phyloP scores from a whole-genome alignment of 1,284 basidiomycete species.

The Fistulina hepatica region DNA sequence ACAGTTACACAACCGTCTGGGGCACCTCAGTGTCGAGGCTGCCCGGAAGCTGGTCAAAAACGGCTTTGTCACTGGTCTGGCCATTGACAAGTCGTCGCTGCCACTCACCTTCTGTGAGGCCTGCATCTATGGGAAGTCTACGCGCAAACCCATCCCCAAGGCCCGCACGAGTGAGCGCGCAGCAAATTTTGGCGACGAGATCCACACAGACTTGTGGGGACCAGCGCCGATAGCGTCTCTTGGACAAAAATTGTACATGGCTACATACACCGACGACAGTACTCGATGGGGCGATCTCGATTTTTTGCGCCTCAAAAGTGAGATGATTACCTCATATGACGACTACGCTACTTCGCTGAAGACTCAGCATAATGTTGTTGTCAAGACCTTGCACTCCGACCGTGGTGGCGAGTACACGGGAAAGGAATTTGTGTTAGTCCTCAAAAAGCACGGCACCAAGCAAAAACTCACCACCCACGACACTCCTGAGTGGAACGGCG shows the following conservation, averaged over 20 bases:
- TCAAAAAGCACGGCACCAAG: slow-evolving; percentile 19
- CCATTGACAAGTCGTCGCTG: slow-evolving; percentile 1
- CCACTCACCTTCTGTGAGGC: slow-evolving; percentile 18
- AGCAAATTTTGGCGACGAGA: slow-evolving; percentile 1
- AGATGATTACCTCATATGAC: not conserved
- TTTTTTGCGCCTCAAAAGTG: not conserved
- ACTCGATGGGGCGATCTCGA: slow-evolving; percentile 1
- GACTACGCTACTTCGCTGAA: not conserved
- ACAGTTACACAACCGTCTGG: slow-evolving; percentile 4
- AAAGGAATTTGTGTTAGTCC: slow-evolving; percentile 17
- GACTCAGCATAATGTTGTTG: not conserved
- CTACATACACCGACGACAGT: slow-evolving; percentile 2
- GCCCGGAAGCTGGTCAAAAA: slow-evolving; percentile 7
- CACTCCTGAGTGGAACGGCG: slow-evolving; percentile 23
- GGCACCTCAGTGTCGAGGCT: slow-evolving; percentile 5
- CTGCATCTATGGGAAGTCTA: slow-evolving; percentile 21
- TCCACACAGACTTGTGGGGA: slow-evolving; percentile 4
- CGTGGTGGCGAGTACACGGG: slow-evolving; percentile 18
- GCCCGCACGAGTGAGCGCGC: slow-evolving; percentile 9
- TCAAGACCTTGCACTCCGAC: slow-evolving; percentile 18
- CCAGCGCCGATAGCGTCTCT: slow-evolving; percentile 1
- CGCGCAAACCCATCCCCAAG: slow-evolving; percentile 17
- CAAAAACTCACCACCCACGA: slow-evolving; percentile 21
- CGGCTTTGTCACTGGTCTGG: slow-evolving; percentile 4
- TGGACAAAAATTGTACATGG: slow-evolving; percentile 1